Conservation (phyloP, 2,329 filamentous ascomycete genomes). For the Decorospora gaudefroyi region DNA sequence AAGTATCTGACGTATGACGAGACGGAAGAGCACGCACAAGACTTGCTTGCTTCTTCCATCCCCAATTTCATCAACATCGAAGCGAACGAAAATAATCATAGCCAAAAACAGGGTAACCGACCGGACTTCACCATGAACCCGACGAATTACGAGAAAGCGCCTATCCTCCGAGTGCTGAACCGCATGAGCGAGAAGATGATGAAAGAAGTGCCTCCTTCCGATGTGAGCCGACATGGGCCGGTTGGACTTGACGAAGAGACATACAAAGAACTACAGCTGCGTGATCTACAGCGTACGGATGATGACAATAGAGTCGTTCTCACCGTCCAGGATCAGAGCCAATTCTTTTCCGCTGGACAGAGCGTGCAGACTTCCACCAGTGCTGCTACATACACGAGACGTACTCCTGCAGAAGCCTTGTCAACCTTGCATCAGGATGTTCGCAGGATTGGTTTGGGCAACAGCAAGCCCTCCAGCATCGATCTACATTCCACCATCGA, state of each 20-base stretch:
- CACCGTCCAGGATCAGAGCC: constrained; percentile 84
- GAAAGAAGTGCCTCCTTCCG: constrained; percentile 79
- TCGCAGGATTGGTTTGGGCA: constrained; percentile 48
- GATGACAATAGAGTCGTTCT: constrained; percentile 79
- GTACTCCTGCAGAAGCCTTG: constrained; percentile 71
- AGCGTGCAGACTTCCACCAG: constrained; percentile 53
- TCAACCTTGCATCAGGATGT: constrained; percentile 67
- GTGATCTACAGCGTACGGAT: constrained; percentile 75
- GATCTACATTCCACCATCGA: constrained; percentile 68
- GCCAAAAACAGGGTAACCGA: constrained; percentile 81
- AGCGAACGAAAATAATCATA: constrained; percentile 93
- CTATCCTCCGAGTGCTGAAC: constrained; percentile 88
- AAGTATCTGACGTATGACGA: constrained; percentile 80
- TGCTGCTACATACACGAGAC: constrained; percentile 66
- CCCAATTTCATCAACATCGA: constrained; percentile 91
- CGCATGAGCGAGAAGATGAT: constrained; percentile 91
- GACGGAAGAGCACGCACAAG: constrained; percentile 51
- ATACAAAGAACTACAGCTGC: constrained; percentile 74
- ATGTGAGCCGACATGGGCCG: constrained; percentile 67
- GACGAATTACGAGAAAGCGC: constrained; percentile 72
- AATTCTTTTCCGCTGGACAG: constrained; percentile 68
- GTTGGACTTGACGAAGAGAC: constrained; percentile 72
- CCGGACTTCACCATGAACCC: constrained; percentile 91
- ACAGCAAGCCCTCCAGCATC: constrained; percentile 41
- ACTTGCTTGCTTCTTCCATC: constrained; percentile 64